Evolutionary conservation across 176 grass and related monocot species (phyloP), one percentile per base, ranked within the genome.

Genomic region (Aegilops speltoides): DNA sequence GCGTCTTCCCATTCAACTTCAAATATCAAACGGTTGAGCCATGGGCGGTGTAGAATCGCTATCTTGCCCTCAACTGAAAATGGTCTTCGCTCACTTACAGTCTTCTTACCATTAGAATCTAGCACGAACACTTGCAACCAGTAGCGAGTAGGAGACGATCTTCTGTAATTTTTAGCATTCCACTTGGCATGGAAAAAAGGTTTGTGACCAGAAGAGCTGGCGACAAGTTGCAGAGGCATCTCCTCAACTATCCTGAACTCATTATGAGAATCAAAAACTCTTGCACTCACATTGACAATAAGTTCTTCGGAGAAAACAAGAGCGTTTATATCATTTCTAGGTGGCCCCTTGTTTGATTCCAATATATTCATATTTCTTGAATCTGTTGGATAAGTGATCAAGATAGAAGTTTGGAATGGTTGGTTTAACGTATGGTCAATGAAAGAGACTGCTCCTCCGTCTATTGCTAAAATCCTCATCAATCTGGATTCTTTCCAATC

Each of bases 401-500:
- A 77, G 40, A 93, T 83, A 45, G 70, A 87, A 33, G 89, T 93
- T 76, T 93, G 14, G 10, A 91, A 81, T 73, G 72, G 23, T 15
- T 87, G 85, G 36, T 89, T 73, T 54, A 98, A 79, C 48, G 82
- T 87, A 20, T 87, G 64, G 63, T 95, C 95, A 37, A 85, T 66
- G 23, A 98, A 95, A 83, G 93, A 95, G 31, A 98, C 89, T 40
- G 68, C 79, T 26, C 93, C 93, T 91, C 88, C 32, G 80, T 98
- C 91, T 75, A 98, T 89, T 71, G 93, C 91, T 77, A 95, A 87
- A 92, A 94, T 95, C 85, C 91, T 95, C 59, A 88, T 77, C 76
- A 98, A 87, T 93, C 92, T 93, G 40, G 75, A 90, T 6, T 95
- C 95, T 81, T 98, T 98, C 95, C 95, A 98, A 84, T 98, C 93